Evolutionary conservation across 352 stramenopile genomes (phyloP).

Genomic region (Elongisporangium prolatum): DNA sequence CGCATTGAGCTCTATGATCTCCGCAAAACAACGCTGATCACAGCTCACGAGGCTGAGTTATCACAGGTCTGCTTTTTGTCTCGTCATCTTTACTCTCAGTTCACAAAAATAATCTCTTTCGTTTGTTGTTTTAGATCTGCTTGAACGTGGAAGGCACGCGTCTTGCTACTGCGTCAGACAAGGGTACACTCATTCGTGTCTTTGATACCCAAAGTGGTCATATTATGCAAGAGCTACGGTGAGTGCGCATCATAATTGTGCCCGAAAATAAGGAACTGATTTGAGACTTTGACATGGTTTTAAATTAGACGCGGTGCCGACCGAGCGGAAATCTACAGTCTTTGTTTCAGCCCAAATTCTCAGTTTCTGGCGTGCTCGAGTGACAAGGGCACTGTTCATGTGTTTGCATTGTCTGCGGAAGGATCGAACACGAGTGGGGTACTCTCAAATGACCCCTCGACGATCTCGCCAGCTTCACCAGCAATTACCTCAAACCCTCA

Average conservation of each 20-base stretch:
- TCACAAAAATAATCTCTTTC: neutral
- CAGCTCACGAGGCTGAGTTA: slow-evolving; percentile 93
- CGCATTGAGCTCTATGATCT: slow-evolving; percentile 97
- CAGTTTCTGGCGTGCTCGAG: slow-evolving; percentile 94
- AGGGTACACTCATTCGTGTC: slow-evolving; percentile 97
- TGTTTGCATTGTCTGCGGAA: slow-evolving; percentile 89
- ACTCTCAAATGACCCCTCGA: slow-evolving; percentile 49
- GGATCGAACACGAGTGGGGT: slow-evolving; percentile 45
- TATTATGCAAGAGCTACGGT: slow-evolving; percentile 85
- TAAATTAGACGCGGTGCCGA: slow-evolving; percentile 89
- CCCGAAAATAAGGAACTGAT: neutral
- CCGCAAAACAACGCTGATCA: slow-evolving; percentile 93
- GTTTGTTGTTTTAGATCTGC: slow-evolving; percentile 64
- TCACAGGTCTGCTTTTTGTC: slow-evolving; percentile 47
- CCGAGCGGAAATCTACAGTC: slow-evolving; percentile 95
- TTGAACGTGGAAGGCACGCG: slow-evolving; percentile 94
- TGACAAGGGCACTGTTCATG: slow-evolving; percentile 96
- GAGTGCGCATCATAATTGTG: slow-evolving; percentile 8
- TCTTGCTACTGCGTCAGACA: slow-evolving; percentile 95
- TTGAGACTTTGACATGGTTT: neutral
- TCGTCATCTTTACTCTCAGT: neutral
- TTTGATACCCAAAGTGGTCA: slow-evolving; percentile 95
- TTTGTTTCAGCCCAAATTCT: slow-evolving; percentile 94
- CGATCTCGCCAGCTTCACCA: slow-evolving; percentile 45
- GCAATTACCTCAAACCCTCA: slow-evolving; percentile 27